Evolutionary conservation across 2,329 filamentous ascomycete genomes (phyloP), one percentile per base, ranked within the genome.

Genomic region (Fusarium pseudocircinatum): DNA sequence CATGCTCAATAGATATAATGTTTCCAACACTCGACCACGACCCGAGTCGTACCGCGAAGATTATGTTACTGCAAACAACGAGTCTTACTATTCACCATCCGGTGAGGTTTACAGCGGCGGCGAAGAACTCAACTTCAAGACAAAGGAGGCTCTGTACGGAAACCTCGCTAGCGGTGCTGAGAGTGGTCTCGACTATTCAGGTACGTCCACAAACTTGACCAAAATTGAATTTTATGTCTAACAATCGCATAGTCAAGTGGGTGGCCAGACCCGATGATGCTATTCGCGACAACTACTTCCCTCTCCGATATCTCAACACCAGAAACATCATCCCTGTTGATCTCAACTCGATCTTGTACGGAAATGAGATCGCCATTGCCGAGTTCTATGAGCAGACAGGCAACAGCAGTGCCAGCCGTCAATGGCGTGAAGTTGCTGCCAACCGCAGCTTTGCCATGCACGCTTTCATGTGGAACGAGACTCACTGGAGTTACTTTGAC

Each of bases 11-110:
- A 79, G 87, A 46, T 90, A 92, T 76, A 85, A 85, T 6, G 91
- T 92, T 12, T 79, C 82, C 18, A 93, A 93, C 79, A 92, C 87
- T 4, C 87, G 91, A 75, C 91, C 91, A 4, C 87, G 91, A 4
- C 91, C 91, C 4, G 91, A 93, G 79, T 92, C 90, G 0, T 93
- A 88, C 80, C 84, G 86, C 30, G 91, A 93, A 75, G 91, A 93
- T 79, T 92, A 89, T 75, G 80, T 86, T 36, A 91, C 89, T 1
- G 91, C 89, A n/a, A 91, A 86, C 77, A 93, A 93, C 77, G 74
- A 80, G 34, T 91, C 90, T 0, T 93, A 92, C 81, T 90, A 89
- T 77, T 85, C 89, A 18, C 75, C 81, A 9, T 86, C 87, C 4
- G 90, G 90, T 30, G 87, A 87, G 49, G 86, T 90, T 70, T 92